Conservation (phyloP, 768 basidiomycete genomes). For the Pulveroboletus sp. region DNA sequence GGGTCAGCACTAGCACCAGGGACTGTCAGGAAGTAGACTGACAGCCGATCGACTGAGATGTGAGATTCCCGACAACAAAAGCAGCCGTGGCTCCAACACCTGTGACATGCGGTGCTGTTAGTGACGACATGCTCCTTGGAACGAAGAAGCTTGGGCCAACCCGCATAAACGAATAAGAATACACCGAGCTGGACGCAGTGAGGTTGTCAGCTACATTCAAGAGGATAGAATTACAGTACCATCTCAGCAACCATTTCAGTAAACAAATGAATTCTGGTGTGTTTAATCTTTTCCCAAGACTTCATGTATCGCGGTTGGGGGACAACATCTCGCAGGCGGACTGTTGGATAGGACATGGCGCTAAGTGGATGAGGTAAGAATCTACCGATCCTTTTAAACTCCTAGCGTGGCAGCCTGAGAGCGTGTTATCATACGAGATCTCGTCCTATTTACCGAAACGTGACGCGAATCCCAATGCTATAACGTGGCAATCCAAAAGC, state of each 20-base stretch:
- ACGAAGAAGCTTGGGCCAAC: slow-evolving; percentile 24
- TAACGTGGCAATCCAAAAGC: background rate
- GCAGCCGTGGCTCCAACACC: slow-evolving; percentile 54
- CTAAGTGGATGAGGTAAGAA: background rate
- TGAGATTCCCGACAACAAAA: slow-evolving; percentile 44
- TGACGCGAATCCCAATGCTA: slow-evolving; percentile 1
- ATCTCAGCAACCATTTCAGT: slow-evolving; percentile 59
- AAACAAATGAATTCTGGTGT: slow-evolving; percentile 46
- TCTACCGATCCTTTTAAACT: slow-evolving; percentile 8
- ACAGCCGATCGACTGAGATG: slow-evolving; percentile 46
- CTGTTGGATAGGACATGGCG: slow-evolving; percentile 23
- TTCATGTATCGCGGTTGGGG: slow-evolving; percentile 37
- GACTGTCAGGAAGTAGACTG: slow-evolving; percentile 23
- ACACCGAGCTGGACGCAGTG: slow-evolving; percentile 44
- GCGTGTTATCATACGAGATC: slow-evolving; percentile 1
- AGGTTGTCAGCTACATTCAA: slow-evolving; percentile 1
- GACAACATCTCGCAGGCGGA: slow-evolving; percentile 41
- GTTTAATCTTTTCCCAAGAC: slow-evolving; percentile 48
- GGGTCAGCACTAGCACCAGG: background rate
- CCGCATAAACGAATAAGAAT: slow-evolving; percentile 56
- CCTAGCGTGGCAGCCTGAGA: background rate
- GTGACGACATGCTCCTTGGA: background rate
- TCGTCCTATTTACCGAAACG: background rate
- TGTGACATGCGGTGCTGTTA: slow-evolving; percentile 11
- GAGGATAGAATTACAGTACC: slow-evolving; percentile 30